Percentiles rank a stretch among this genome's conserved stretches.
phyloP scores from a whole-genome alignment of 2,329 filamentous ascomycete genomes.

The Fusarium illudens region DNA sequence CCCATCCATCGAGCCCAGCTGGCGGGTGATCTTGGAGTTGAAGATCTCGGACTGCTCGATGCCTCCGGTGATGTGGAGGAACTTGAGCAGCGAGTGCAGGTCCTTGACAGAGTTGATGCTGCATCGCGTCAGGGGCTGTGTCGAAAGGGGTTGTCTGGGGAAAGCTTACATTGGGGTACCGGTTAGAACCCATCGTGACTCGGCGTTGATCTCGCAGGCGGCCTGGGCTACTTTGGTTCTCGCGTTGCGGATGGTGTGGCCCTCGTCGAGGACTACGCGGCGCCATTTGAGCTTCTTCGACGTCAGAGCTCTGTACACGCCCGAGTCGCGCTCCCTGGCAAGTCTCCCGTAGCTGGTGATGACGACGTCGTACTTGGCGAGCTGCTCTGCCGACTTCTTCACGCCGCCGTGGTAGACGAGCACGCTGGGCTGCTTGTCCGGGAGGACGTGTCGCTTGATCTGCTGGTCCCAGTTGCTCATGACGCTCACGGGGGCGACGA shows the following conservation, averaged over 20 bases:
- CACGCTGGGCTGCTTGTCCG: conserved; percentile 69
- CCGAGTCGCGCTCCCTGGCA: conserved; percentile 66
- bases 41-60: conserved; percentile 78
- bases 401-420: conserved; percentile 77
- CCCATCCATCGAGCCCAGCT: conserved; percentile 65
- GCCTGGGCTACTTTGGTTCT: conserved; percentile 76
- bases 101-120: conserved; percentile 82
- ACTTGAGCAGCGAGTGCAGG: conserved; percentile 80
- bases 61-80: conserved; percentile 78
- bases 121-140: conserved; percentile 39
- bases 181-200: conserved; percentile 80
- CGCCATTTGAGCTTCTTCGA: conserved; percentile 68
- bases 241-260: conserved; percentile 82
- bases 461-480: conserved; percentile 93
- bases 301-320: conserved; percentile 53
- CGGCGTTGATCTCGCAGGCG: conserved; percentile 70
- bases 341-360: conserved; percentile 87
- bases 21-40: conserved; percentile 68
- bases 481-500: conserved; percentile 82
- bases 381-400: conserved; percentile 64
- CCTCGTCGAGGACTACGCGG: conserved; percentile 83
- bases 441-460: conserved; percentile 74
- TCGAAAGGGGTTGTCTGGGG: background rate
- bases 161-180: conserved; percentile 80
- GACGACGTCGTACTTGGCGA: conserved; percentile 76